Conservation (phyloP, 768 basidiomycete genomes). For the Amanita rimosa region DNA sequence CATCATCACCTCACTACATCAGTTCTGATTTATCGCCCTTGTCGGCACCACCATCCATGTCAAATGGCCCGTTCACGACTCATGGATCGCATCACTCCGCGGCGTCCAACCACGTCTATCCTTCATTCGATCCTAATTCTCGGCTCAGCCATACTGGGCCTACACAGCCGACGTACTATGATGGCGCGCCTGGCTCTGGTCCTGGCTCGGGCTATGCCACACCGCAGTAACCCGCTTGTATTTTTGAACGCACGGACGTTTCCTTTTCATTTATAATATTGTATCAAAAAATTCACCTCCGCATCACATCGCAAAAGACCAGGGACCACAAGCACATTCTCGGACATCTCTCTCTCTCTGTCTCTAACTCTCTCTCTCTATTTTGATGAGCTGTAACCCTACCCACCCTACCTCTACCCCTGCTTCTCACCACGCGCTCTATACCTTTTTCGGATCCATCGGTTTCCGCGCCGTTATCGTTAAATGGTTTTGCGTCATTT, state of each 20-base stretch:
- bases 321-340: constrained; percentile 7
- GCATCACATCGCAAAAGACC: constrained; percentile 6
- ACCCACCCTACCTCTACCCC: constrained; percentile 5
- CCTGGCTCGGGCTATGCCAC: constrained; percentile 37
- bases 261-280: constrained; percentile 5
- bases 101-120: constrained; percentile 21
- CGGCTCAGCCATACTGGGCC: constrained; percentile 17
- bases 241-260: constrained; percentile 4
- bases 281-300: constrained; percentile 4
- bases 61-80: constrained; percentile 30
- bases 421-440: constrained; percentile 1
- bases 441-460: constrained; percentile 1
- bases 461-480: constrained; percentile 2
- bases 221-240: constrained; percentile 21
- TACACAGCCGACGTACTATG: constrained; percentile 22
- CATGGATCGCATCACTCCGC: constrained; percentile 20
- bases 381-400: constrained; percentile 1
- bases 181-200: constrained; percentile 27
- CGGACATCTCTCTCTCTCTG: not conserved
- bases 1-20: constrained; percentile 23
- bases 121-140: constrained; percentile 24
- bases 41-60: constrained; percentile 39
- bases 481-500: not conserved
- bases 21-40: constrained; percentile 33
- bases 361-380: not conserved